phyloP scores from a whole-genome alignment of 31 red algal species.

The Porphyra umbilicalis region DNA sequence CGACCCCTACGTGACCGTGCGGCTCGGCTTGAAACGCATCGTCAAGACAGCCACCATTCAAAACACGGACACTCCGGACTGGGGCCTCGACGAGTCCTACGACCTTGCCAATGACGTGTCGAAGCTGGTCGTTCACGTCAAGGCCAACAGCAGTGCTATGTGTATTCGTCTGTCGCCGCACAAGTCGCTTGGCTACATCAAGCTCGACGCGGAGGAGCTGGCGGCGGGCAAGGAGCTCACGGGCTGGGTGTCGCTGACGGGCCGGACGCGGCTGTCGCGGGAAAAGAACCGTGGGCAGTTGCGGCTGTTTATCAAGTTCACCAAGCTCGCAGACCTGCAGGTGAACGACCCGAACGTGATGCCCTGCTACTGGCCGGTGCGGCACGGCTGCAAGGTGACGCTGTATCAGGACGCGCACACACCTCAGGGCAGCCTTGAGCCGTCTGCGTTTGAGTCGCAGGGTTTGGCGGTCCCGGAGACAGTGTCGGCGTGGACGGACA shows the following conservation, averaged over 20 bases:
- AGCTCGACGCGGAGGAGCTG: conserved; percentile 43
- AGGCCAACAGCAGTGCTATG: conserved; percentile 20
- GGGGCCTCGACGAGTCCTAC: conserved; percentile 23
- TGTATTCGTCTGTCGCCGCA: conserved; percentile 6
- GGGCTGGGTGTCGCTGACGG: background rate
- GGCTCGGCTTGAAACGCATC: conserved; percentile 48
- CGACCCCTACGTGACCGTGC: conserved; percentile 53
- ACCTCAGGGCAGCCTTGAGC: background rate
- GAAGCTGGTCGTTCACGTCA: conserved; percentile 49
- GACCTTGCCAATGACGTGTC: conserved; percentile 48
- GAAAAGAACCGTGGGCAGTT: conserved; percentile 40
- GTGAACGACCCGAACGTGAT: conserved; percentile 19
- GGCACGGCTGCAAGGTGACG: conserved; percentile 40
- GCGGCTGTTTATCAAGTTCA: conserved; percentile 22
- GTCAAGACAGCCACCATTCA: conserved; percentile 47
- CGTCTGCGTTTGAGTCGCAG: background rate
- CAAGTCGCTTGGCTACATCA: conserved; percentile 45
- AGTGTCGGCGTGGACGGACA: conserved; percentile 22
- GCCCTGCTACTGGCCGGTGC: conserved; percentile 33
- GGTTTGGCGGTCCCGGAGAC: background rate
- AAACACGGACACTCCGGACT: conserved; percentile 31
- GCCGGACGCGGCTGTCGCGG: background rate
- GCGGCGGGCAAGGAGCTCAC: background rate
- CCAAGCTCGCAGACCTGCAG: conserved; percentile 6
- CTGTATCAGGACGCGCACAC: conserved; percentile 55